Evolutionary conservation across 208 protist species (phyloP).

Genomic region (Trypanosoma congolense): DNA sequence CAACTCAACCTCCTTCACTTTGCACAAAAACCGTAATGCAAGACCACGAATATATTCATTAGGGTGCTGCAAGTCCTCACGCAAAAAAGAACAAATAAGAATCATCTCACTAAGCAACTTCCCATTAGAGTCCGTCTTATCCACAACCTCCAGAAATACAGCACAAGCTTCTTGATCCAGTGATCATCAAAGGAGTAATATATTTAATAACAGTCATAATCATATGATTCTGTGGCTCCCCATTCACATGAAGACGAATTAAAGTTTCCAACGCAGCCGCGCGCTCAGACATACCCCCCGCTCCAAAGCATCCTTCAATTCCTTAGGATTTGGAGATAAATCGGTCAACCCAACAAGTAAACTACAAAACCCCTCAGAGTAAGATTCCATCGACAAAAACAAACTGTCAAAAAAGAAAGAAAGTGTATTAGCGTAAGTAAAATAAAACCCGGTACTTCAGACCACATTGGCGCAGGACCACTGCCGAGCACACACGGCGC

Average conservation of each 20-base stretch:
- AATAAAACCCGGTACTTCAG: neutral
- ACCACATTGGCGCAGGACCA: no score
- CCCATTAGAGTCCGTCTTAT: constrained; percentile 94
- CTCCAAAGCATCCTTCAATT: constrained; percentile 89
- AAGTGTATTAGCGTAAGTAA: neutral
- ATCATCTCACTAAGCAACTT: constrained; percentile 97
- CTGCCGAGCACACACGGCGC: no score
- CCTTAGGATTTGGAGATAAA: constrained; percentile 47
- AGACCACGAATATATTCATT: constrained; percentile 98
- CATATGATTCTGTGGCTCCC: constrained; percentile 93
- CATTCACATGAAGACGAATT: constrained; percentile 93
- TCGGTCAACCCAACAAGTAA: constrained; percentile 51
- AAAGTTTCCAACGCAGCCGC: constrained; percentile 88
- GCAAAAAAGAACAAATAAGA: constrained; percentile 95
- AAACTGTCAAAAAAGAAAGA: constrained; percentile 1
- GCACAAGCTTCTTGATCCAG: constrained; percentile 96
- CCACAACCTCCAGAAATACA: constrained; percentile 98
- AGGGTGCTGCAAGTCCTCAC: constrained; percentile 95
- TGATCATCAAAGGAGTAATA: constrained; percentile 91
- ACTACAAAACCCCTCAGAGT: constrained; percentile 70
- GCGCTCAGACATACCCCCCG: constrained; percentile 78
- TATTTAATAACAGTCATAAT: constrained; percentile 98
- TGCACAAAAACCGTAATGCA: constrained; percentile 97
- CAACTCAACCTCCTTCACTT: constrained; percentile 94
- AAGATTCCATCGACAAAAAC: constrained; percentile 12